These are phyloP conservation scores for Furcasterigmium furcatum DNA, from an alignment of 2,329 filamentous ascomycete genomes.

Conservation along the genomic window DNA sequence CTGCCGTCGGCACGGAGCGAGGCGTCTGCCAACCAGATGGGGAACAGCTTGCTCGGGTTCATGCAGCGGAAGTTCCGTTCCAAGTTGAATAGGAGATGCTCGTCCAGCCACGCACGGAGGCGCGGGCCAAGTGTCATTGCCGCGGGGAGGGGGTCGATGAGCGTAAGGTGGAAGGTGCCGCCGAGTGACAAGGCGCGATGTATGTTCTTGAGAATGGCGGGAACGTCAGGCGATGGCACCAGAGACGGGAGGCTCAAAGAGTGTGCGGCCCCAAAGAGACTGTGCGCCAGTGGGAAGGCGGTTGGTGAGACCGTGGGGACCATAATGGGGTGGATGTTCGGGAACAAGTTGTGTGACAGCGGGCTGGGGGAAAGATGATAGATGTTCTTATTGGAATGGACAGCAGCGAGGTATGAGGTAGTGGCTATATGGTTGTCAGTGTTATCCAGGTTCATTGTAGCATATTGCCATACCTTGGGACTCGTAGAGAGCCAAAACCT, in stretches of 20 bases:
- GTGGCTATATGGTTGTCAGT: slow-evolving; percentile 34
- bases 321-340: slow-evolving; percentile 35
- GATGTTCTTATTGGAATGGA: slow-evolving; percentile 34
- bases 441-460: not conserved
- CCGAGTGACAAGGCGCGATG: slow-evolving; percentile 51
- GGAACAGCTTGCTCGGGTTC: slow-evolving; percentile 55
- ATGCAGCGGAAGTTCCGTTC: slow-evolving; percentile 56
- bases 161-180: slow-evolving; percentile 54
- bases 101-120: slow-evolving; percentile 59
- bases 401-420: slow-evolving; percentile 44
- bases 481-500: slow-evolving; percentile 49
- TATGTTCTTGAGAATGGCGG: slow-evolving; percentile 52
- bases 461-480: slow-evolving; percentile 35
- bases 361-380: slow-evolving; percentile 43
- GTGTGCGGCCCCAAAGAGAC: slow-evolving; percentile 46
- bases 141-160: slow-evolving; percentile 61
- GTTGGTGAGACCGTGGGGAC: slow-evolving; percentile 32
- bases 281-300: slow-evolving; percentile 31
- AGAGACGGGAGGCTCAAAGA: slow-evolving; percentile 54
- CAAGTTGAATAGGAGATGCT: slow-evolving; percentile 56
- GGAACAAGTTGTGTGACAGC: slow-evolving; percentile 29
- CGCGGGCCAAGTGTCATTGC: slow-evolving; percentile 50
- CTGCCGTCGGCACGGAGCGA: slow-evolving; percentile 46
- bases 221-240: slow-evolving; percentile 54
- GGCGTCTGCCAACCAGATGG: slow-evolving; percentile 55